Evolutionary conservation across 169 alveolate genomes (phyloP), one percentile per base, ranked within the genome.

Genomic region (Eimeria maxima): DNA sequence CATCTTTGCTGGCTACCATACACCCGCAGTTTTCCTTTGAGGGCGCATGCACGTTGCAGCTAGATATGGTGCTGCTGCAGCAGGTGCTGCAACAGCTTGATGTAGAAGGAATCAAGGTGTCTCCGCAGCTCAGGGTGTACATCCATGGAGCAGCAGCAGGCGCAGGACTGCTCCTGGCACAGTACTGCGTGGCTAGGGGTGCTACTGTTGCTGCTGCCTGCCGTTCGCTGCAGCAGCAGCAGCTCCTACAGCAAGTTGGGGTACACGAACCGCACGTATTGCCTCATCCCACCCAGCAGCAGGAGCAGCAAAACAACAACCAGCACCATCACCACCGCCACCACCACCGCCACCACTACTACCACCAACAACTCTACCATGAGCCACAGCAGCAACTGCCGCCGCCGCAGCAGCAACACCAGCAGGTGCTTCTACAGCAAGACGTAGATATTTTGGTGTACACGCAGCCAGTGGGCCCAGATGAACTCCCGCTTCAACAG

Each of bases 161-260:
- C 53, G 88, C 27, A 20, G 88, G 88, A 22, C 27, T 76, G 63
- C 88, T 76, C 65, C 60, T 76, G 27, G 88, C 60, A 13, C 88
- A 76, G 63, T 76, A 76, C 7, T 44, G 53, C 33, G 88, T 44
- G 10, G 18, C 88, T 0, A 57, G 50, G 7, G 88, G 88, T 42
- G 60, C 88, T 76, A 20, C 88, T 76, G 88, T 76, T 76, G 88
- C 88, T 76, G 88, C 88, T 50, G 88, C 88, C 24, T 76, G 88
- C 88, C 88, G 88, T 44, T 76, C 88, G 50, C 18, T 44, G 53
- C 88, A 76, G 88, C 88, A 76, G 60, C 88, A 76, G 88, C 63
- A 16, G 24, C 60, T 76, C 53, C 88, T 76, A 24, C 38, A 76
- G 88, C 88, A 76, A 16, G 60, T 44, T 13, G 88, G 88, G 29